These are phyloP conservation scores for Cercospora canescens DNA, from an alignment of 2,329 filamentous ascomycete species.

Conservation along the genomic window DNA sequence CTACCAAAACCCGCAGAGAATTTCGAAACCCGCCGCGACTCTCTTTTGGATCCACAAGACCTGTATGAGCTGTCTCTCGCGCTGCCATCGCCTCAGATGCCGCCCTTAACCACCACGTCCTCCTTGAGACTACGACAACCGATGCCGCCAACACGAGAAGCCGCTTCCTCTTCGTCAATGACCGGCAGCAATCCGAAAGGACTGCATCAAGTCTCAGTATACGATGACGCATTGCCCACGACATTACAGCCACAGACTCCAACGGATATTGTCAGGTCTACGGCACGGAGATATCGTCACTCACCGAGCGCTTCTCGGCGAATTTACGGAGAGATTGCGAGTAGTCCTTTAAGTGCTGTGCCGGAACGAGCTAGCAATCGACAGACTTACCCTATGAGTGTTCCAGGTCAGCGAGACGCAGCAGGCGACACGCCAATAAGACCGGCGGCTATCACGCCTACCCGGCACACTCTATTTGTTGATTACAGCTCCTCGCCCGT, in stretches of 20 bases:
- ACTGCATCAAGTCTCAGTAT: constrained; percentile 30
- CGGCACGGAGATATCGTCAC: constrained; percentile 18
- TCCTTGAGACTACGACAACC: not conserved
- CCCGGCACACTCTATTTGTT: not conserved
- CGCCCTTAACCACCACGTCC: constrained; percentile 3
- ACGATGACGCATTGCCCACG: constrained; percentile 33
- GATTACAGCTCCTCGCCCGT: not conserved
- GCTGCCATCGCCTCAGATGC: constrained; percentile 20
- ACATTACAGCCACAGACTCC: constrained; percentile 37
- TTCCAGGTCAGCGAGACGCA: not conserved
- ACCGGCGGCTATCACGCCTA: not conserved
- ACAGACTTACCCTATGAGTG: constrained; percentile 16
- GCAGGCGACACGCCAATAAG: not conserved
- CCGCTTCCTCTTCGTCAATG: not conserved
- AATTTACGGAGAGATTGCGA: not conserved
- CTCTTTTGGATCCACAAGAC: not conserved
- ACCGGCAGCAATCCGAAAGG: constrained; percentile 7
- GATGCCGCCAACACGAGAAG: not conserved
- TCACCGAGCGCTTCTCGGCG: constrained; percentile 11
- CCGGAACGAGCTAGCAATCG: constrained; percentile 11
- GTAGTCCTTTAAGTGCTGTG: not conserved
- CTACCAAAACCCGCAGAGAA: not conserved
- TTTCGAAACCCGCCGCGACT: not conserved
- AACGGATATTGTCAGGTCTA: constrained; percentile 30
- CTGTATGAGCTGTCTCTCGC: constrained; percentile 21